A percentile compares a stretch with the other conserved stretches of the same genome.
Evolutionary conservation across 495 filamentous ascomycete genomes (phyloP).

Genomic region (Penicillium roqueforti): DNA sequence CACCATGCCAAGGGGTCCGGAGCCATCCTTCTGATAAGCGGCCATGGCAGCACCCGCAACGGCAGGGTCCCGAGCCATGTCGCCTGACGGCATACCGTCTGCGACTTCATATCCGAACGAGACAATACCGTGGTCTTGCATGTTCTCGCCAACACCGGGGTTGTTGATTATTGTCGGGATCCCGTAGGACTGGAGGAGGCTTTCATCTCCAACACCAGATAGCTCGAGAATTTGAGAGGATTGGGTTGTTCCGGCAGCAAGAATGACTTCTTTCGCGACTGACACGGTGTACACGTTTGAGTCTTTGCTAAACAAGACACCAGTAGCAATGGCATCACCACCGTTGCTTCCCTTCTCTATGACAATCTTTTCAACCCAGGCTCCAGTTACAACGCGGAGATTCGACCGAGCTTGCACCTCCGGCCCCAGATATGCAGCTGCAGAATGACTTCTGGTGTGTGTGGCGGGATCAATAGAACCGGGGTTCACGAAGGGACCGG

Average conservation of each 20-base stretch:
- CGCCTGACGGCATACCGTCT: conserved; percentile 15
- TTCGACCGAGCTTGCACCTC: conserved; percentile 10
- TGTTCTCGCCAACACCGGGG: conserved; percentile 45
- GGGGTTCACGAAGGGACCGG: conserved; percentile 17
- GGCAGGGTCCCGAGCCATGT: conserved; percentile 10
- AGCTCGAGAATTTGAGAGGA: conserved; percentile 57
- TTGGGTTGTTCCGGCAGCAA: conserved; percentile 54
- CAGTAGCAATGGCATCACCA: conserved; percentile 20
- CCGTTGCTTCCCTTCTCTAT: conserved; percentile 4
- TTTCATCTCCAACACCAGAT: conserved; percentile 52
- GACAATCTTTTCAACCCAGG: conserved; percentile 16
- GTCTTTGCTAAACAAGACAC: conserved; percentile 29
- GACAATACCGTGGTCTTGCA: conserved; percentile 43
- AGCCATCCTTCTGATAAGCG: conserved; percentile 16
- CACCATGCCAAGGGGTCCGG: conserved; percentile 17
- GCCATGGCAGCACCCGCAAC: conserved; percentile 20
- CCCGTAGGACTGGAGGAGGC: conserved; percentile 3
- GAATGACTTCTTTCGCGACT: conserved; percentile 53
- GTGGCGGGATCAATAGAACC: conserved; percentile 12
- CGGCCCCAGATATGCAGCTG: conserved; percentile 20
- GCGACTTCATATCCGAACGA: conserved; percentile 13
- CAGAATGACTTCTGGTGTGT: conserved; percentile 40
- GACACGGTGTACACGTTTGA: conserved; percentile 28
- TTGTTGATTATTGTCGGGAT: conserved; percentile 28
- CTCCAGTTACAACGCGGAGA: conserved; percentile 25